Evolutionary conservation across 164 flowering plant genomes (phyloP).

Genomic region (Aristolochia contorta): DNA sequence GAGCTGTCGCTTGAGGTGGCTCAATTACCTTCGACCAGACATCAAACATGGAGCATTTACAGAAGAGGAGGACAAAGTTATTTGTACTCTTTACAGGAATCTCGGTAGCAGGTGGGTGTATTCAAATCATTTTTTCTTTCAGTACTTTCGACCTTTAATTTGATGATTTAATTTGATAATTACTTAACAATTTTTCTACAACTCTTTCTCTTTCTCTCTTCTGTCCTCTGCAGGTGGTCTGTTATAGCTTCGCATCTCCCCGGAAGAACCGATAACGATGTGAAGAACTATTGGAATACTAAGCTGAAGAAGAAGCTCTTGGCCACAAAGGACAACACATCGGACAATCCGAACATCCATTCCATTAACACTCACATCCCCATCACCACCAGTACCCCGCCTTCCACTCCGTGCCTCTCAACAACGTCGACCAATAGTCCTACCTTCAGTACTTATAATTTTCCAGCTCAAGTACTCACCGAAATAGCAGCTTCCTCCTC

Average conservation of each 20-base stretch:
- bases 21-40: slow-evolving; percentile 70
- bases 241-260: slow-evolving; percentile 57
- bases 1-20: slow-evolving; percentile 76
- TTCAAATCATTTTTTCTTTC: neutral
- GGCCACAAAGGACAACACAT: slow-evolving; percentile 8
- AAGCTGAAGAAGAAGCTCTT: slow-evolving; percentile 60
- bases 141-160: neutral
- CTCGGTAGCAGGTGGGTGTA: slow-evolving; percentile 53
- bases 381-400: slow-evolving; percentile 1
- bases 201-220: neutral
- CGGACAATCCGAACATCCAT: slow-evolving; percentile 2
- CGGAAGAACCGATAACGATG: slow-evolving; percentile 79
- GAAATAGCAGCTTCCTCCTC: neutral
- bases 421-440: neutral
- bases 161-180: too few relatives aligned
- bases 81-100: slow-evolving; percentile 32
- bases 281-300: slow-evolving; percentile 80
- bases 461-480: neutral
- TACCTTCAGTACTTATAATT: slow-evolving; percentile 1
- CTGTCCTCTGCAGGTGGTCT: slow-evolving; percentile 44
- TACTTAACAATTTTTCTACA: neutral
- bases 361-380: slow-evolving; percentile 1
- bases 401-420: slow-evolving; percentile 7
- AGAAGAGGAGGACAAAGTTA: slow-evolving; percentile 51
- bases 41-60: slow-evolving; percentile 68